Base-by-base conservation (phyloP, 2,329 filamentous ascomycete genomes). In the Apiospora phragmitis region DNA sequence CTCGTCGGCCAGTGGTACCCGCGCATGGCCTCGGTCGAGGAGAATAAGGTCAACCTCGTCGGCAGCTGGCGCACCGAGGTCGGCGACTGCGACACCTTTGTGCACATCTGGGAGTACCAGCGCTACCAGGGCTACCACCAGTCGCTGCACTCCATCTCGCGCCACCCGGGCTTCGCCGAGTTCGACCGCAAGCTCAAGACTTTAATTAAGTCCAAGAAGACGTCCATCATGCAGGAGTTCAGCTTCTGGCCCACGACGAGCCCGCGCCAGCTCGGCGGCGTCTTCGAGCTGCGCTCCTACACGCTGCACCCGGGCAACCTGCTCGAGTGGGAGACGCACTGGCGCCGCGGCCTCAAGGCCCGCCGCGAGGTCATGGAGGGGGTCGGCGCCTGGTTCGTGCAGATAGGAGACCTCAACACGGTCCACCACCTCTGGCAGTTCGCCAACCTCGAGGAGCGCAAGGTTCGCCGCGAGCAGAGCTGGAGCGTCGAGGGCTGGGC, bases 61-160 rank as follows among this genome's bases (percentile, higher is more conserved):
- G 96, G 96, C 77, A 98, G 95, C 86, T 99, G 96, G 96, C 91
- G 95, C 82, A 98, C 95, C 21, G 96, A 99, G 82, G 95, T 99
- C 68, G 96, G 96, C 73, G 95, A 99, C 73, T 97, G 94, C 80
- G 94, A 99, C 79, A 98, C 95, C 0, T 99, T 99, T 83, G 96
- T 99, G 68, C 96, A 99, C 81, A 99, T 99, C 78, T 99, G 96
- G 96, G 96, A 99, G 83, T 99, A 99, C 82, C 95, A 98, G 83
- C 92, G 95, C 77, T 99, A 98, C 84, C 89, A 95, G 76, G 96
- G 96, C 72, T 98, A 98, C 83, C 96, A 99, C 83, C 91, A 92
- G 72, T 98, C 96, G 26, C 88, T 97, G 65, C 89, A 98, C 85
- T 90, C 88, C 76, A 97, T 98, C 75, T 90, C 93, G 72, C 85